These are phyloP conservation scores for Fusarium bulbicola DNA, from an alignment of 2,329 filamentous ascomycete genomes.

Conservation along the genomic window DNA sequence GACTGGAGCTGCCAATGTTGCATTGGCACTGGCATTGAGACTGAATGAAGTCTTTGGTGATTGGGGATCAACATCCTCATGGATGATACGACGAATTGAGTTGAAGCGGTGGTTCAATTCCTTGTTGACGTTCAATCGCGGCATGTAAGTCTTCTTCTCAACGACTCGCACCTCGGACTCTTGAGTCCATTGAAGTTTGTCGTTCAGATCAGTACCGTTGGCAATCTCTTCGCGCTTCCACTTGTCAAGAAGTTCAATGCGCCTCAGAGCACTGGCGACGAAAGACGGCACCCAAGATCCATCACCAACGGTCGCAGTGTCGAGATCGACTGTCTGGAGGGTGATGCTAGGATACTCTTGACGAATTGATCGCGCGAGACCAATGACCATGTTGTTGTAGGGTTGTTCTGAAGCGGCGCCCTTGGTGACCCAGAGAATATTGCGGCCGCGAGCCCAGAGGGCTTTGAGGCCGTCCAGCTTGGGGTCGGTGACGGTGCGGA, in stretches of 20 bases:
- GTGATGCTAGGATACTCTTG: conserved; percentile 5
- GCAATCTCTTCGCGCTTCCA: conserved; percentile 6
- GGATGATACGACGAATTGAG: background rate
- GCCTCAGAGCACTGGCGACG: background rate
- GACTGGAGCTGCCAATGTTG: background rate
- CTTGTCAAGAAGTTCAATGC: background rate
- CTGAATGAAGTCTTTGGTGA: background rate
- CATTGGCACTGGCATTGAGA: background rate
- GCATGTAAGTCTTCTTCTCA: background rate
- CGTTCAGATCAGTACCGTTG: background rate
- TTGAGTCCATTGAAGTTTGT: background rate
- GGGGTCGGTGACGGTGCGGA: background rate
- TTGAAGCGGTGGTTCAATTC: background rate
- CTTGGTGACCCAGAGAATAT: conserved; percentile 10
- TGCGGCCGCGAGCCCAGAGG: background rate
- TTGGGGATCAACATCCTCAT: background rate
- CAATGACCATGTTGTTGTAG: conserved; percentile 12
- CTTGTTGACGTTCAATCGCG: background rate
- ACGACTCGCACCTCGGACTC: conserved; percentile 1
- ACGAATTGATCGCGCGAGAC: conserved; percentile 1
- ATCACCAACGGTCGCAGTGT: background rate
- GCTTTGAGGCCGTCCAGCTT: background rate
- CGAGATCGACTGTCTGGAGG: background rate
- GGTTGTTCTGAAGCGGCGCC: conserved; percentile 1
- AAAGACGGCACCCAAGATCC: background rate